Evolutionary conservation across 495 filamentous ascomycete species (phyloP).

Genomic region (Aspergillus carlsbadensis): DNA sequence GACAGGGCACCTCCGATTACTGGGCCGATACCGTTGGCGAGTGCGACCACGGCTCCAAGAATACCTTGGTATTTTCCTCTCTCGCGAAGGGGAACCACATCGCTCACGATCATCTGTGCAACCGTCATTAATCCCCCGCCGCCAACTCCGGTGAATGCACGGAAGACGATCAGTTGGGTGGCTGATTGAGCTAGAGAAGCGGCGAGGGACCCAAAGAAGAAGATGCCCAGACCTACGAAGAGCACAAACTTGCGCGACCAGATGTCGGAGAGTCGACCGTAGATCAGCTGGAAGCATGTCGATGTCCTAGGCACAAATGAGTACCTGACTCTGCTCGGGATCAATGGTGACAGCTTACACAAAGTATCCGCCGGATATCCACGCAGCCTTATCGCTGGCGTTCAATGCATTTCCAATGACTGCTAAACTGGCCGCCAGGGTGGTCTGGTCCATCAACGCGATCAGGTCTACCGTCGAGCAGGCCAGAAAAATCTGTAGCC

Average conservation of each 20-base stretch:
- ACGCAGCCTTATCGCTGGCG: slow-evolving; percentile 48
- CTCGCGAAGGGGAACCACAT: slow-evolving; percentile 54
- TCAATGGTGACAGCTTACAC: slow-evolving; percentile 32
- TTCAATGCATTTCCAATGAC: slow-evolving; percentile 49
- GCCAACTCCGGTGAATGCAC: slow-evolving; percentile 55
- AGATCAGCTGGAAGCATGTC: slow-evolving; percentile 55
- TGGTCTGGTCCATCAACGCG: slow-evolving; percentile 56
- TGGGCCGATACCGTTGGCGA: slow-evolving; percentile 55
- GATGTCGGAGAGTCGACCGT: slow-evolving; percentile 56
- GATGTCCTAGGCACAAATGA: slow-evolving; percentile 37
- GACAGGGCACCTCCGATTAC: slow-evolving; percentile 54
- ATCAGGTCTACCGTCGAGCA: slow-evolving; percentile 56
- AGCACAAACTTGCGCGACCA: slow-evolving; percentile 57
- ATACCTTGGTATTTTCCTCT: slow-evolving; percentile 61
- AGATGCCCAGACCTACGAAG: slow-evolving; percentile 49
- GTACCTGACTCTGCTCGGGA: not conserved
- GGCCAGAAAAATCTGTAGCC: slow-evolving; percentile 50
- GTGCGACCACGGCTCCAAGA: slow-evolving; percentile 51
- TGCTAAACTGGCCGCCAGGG: slow-evolving; percentile 49
- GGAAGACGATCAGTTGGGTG: slow-evolving; percentile 53
- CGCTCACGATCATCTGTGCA: slow-evolving; percentile 54
- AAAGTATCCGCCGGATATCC: slow-evolving; percentile 56
- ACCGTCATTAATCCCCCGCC: slow-evolving; percentile 57
- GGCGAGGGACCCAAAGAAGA: slow-evolving; percentile 55
- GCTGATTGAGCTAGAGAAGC: slow-evolving; percentile 51